Percentiles rank a stretch among this genome's conserved stretches.
Conservation (phyloP, 371 early-diverging fungal genomes). For the Circinella umbellata region DNA sequence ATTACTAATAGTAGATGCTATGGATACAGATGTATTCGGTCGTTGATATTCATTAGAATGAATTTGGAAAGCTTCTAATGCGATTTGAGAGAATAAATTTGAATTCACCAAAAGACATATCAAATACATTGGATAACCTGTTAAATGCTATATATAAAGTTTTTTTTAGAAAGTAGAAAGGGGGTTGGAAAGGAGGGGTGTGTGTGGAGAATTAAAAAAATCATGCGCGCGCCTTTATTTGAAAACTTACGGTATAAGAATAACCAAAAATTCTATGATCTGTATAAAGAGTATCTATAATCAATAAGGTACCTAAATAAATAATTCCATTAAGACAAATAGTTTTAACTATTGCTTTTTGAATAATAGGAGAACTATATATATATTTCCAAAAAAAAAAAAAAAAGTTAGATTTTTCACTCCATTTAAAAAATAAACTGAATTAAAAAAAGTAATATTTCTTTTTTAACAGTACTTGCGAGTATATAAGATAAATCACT, state of each 20-base stretch:
- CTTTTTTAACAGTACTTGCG: slow-evolving; percentile 24
- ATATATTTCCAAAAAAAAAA: no score
- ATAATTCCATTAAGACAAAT: slow-evolving; percentile 43
- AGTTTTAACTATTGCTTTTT: slow-evolving; percentile 36
- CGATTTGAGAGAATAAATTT: slow-evolving; percentile 40
- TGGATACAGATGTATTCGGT: slow-evolving; percentile 16
- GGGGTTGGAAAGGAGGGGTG: no score
- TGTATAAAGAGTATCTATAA: slow-evolving; percentile 39
- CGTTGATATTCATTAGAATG: slow-evolving; percentile 17
- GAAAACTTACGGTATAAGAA: slow-evolving; percentile 42
- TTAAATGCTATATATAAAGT: slow-evolving; percentile 35
- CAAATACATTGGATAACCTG: slow-evolving; percentile 55
- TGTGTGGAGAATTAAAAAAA: background rate
- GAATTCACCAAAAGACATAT: slow-evolving; percentile 47
- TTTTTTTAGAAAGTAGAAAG: background rate
- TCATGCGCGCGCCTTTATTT: background rate
- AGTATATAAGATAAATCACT: slow-evolving; percentile 31
- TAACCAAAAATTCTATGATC: slow-evolving; percentile 45
- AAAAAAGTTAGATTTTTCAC: no score
- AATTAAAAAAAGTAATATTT: no score
- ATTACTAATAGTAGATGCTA: slow-evolving; percentile 34
- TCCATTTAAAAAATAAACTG: no score
- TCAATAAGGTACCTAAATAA: slow-evolving; percentile 37
- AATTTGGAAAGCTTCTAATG: slow-evolving; percentile 36
- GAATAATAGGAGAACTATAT: slow-evolving; percentile 39